These are phyloP conservation scores for Ceratopteris richardii DNA, from an alignment of 75 land plant genomes.

Conservation along the genomic window DNA sequence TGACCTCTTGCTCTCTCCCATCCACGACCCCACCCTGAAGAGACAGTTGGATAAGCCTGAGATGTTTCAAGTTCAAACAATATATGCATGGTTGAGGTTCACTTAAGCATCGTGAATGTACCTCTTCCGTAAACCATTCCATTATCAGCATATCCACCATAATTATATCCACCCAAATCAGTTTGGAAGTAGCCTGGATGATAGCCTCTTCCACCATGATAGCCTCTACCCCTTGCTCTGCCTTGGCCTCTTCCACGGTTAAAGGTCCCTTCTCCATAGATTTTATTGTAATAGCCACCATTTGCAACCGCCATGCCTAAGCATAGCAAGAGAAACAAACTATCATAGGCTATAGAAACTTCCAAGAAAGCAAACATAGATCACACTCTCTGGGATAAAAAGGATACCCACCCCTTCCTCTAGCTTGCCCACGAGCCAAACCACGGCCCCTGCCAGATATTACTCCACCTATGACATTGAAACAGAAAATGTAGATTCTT, in stretches of 20 bases:
- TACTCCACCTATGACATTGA: not conserved
- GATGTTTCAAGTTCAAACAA: no score
- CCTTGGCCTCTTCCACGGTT: constrained; percentile 19
- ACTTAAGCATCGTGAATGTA: no score
- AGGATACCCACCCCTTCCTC: constrained; percentile 1
- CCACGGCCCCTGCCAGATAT: constrained; percentile 6
- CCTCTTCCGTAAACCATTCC: not conserved
- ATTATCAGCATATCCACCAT: constrained; percentile 9
- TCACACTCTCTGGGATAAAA: not conserved
- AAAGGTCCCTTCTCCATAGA: not conserved
- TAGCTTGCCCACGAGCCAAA: constrained; percentile 1
- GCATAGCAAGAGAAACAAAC: not conserved
- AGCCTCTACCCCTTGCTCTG: constrained; percentile 40
- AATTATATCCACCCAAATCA: not conserved
- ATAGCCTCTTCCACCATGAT: constrained; percentile 41
- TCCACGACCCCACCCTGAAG: no score
- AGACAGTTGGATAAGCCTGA: no score
- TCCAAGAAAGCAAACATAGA: constrained; percentile 32
- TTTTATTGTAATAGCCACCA: not conserved
- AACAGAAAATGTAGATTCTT: not conserved
- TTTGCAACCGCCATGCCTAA: not conserved
- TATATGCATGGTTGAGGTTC: no score
- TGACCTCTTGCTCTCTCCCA: no score
- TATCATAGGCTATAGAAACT: no score
- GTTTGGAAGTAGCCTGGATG: constrained; percentile 15